Conservation (phyloP, 2,329 filamentous ascomycete genomes). For the Alternaria viburni region DNA sequence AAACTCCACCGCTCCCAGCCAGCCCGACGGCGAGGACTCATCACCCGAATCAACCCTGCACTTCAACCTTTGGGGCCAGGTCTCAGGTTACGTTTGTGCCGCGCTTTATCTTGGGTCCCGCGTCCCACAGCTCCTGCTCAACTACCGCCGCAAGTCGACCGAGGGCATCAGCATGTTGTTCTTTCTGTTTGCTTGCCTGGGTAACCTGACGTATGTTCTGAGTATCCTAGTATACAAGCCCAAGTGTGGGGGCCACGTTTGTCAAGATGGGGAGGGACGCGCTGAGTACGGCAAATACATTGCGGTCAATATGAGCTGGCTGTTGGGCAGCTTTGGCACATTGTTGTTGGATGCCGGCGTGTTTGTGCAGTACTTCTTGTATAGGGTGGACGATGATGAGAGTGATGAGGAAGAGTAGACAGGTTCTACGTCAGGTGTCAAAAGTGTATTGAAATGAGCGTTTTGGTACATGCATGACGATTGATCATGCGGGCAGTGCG, state of each 20-base stretch:
- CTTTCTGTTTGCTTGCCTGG: slow-evolving; percentile 94
- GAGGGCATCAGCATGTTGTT: slow-evolving; percentile 94
- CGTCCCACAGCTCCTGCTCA: slow-evolving; percentile 87
- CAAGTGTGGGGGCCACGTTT: slow-evolving; percentile 62
- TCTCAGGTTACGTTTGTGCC: slow-evolving; percentile 94
- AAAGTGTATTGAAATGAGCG: neutral
- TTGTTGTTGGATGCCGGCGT: slow-evolving; percentile 83
- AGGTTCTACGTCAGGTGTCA: neutral
- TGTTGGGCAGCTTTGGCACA: slow-evolving; percentile 87
- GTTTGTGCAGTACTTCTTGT: slow-evolving; percentile 91
- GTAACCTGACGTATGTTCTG: slow-evolving; percentile 91
- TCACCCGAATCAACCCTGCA: slow-evolving; percentile 56
- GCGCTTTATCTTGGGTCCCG: slow-evolving; percentile 87
- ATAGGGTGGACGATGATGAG: slow-evolving; percentile 60
- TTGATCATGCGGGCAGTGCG: neutral
- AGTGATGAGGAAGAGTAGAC: slow-evolving; percentile 40
- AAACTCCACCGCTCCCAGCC: slow-evolving; percentile 38
- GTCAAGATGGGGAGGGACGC: slow-evolving; percentile 68
- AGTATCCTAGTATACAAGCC: slow-evolving; percentile 92
- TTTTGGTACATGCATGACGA: neutral
- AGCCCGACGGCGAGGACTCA: slow-evolving; percentile 40
- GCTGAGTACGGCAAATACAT: slow-evolving; percentile 80
- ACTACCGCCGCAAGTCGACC: slow-evolving; percentile 89
- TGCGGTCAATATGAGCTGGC: slow-evolving; percentile 87
- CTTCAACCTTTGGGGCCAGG: slow-evolving; percentile 80